Base-by-base conservation (phyloP, 352 stramenopile genomes). In the Nothophytophthora sp. region DNA sequence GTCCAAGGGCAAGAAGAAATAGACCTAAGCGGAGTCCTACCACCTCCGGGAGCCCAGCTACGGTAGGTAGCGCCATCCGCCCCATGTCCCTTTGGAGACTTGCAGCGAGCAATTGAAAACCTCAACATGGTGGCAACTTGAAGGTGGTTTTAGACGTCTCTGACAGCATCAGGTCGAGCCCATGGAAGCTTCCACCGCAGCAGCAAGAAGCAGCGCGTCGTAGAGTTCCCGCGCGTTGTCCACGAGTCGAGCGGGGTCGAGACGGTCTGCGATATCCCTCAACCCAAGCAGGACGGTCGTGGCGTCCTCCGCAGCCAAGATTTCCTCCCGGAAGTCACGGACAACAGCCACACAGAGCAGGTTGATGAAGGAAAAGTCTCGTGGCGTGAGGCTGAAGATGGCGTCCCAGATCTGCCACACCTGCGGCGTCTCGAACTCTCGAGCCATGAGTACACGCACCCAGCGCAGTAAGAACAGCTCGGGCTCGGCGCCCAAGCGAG, bases 341-440 rank as follows among this genome's bases (percentile, higher is more conserved):
- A 92, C 70, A 5, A 80, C 73, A 8, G 81, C 81, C n/a, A 88
- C 81, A 38, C 78, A 92, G 3, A 92, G 65, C 46, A 88, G 20
- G 32, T 92, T 88, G 50, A 89, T 88, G 30, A 92, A 90, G 25
- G 73, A 77, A 43, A 90, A 89, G 33, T 92, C 77, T 45, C 55
- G 67, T 5, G 78, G 70, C 4, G 81, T 90, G 24, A 92, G 60
- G 16, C 67, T 76, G 50, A 92, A 89, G 50, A 92, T 88, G 23
- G 81, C 67, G 49, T 92, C 78, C 81, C 81, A 92, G 42, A 92
- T 60, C 16, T 79, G 74, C 81, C 81, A 92, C 54, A 89, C 81
- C 29, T 89, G 74, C n/a, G 68, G 51, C 30, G 79, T 79, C 27
- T 82, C 74, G 39, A 88, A 92, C 58, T 92, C 81, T 9, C 81